A percentile compares a stretch with the other conserved stretches of the same genome.
Evolutionary conservation across 257 asterid genomes (phyloP).

Genomic region (Paulownia fortunei): DNA sequence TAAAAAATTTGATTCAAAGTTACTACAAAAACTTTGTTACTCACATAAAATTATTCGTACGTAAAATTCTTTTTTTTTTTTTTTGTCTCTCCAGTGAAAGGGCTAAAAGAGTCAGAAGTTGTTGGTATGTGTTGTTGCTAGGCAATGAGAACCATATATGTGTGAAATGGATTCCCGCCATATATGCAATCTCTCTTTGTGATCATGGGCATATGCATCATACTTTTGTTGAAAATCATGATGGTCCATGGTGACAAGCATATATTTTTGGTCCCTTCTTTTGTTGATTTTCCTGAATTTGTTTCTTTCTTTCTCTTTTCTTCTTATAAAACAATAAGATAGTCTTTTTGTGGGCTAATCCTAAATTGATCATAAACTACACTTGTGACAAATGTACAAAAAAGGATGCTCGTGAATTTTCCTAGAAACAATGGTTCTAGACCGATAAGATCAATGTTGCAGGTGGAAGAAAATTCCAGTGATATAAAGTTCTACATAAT

Average conservation of each 20-base stretch:
- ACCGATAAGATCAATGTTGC: constrained; percentile 20
- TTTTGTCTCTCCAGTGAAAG: constrained; percentile 1
- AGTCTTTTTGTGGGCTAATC: not conserved
- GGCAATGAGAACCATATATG: constrained; percentile 18
- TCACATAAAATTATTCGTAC: no score
- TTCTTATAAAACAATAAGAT: not conserved
- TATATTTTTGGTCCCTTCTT: not conserved
- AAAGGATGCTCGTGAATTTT: constrained; percentile 24
- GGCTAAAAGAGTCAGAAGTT: not conserved
- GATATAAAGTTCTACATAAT: constrained; percentile 13
- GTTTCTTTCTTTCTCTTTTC: not conserved
- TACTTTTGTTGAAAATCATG: constrained; percentile 24
- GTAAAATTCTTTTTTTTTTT: not conserved
- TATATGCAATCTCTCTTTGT: not conserved
- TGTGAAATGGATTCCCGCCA: not conserved
- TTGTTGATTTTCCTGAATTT: not conserved
- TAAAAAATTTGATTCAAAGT: no score
- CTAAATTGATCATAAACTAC: not conserved
- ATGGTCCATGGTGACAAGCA: constrained; percentile 10
- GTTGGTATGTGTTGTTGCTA: not conserved
- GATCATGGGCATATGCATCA: constrained; percentile 19
- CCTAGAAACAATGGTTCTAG: constrained; percentile 3
- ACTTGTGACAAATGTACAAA: constrained; percentile 13
- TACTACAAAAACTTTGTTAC: no score
- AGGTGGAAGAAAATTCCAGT: constrained; percentile 33